Base-by-base conservation (phyloP, 225 moss, liverwort and hornwort genomes). In the Takakia lepidozioides region DNA sequence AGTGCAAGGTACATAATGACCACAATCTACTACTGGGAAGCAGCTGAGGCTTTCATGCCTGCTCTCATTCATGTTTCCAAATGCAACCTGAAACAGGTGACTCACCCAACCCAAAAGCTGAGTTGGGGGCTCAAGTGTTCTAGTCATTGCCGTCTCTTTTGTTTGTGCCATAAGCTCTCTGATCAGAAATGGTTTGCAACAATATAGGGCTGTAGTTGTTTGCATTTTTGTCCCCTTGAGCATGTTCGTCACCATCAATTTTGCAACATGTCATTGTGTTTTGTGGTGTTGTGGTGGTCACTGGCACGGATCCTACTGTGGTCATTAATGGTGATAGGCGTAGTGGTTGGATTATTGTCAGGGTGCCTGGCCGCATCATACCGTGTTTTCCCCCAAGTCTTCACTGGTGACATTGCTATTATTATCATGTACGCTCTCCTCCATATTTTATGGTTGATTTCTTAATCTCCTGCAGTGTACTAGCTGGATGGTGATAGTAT, bases 41-140 rank as follows among this genome's bases (percentile, higher is more conserved):
- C 88, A 41, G 93, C 93, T 2, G 85, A 93, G 55, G 88, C 88
- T n/a, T 86, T 93, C 38, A 93, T 93, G 88, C 93, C 93, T 51
- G 80, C 75, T 46, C 83, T 93, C 25, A 70, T 93, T 2, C 72
- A 80, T 45, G 93, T 85, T 45, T 39, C 69, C 0, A 74, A 80
- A 21, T 78, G 78, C 52, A 81, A 88, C 67, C 62, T 93, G 61
- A 83, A 83, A 41, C 80, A 93, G 76, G 87, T 87, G 58, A 10
- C 39, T 55, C 28, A 16, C 11, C n/a, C n/a, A n/a, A n/a, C n/a
- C n/a, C n/a, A n/a, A n/a, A n/a, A n/a, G n/a, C n/a, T n/a, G n/a
- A n/a, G n/a, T n/a, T n/a, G n/a, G n/a, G n/a, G n/a, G n/a, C n/a
- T n/a, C n/a, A n/a, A n/a, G n/a, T n/a, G n/a, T n/a, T n/a, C n/a